These are phyloP conservation scores for Anthracocystis walkeri DNA, from an alignment of 1,284 basidiomycete genomes.

Conservation along the genomic window DNA sequence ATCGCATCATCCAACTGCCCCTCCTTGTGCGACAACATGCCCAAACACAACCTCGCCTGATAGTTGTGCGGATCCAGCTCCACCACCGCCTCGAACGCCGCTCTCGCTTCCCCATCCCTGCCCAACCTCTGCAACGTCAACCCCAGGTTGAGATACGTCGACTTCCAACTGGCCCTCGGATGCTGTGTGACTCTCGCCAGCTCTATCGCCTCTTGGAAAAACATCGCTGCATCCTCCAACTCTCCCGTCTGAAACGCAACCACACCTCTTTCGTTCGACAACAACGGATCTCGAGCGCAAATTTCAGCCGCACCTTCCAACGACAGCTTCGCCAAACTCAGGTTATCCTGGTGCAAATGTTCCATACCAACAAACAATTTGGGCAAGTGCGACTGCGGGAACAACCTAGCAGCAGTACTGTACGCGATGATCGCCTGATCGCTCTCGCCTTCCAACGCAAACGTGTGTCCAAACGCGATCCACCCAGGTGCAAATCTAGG, in stretches of 20 bases:
- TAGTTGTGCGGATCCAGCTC: conserved; percentile 60
- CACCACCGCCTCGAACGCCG: conserved; percentile 48
- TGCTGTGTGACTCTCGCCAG: conserved; percentile 78
- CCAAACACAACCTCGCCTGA: conserved; percentile 59
- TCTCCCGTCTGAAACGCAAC: conserved; percentile 87
- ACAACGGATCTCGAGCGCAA: conserved; percentile 86
- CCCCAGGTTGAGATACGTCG: conserved; percentile 77
- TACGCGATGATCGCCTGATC: conserved; percentile 98
- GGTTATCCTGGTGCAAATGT: conserved; percentile 89
- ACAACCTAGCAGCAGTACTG: conserved; percentile 92
- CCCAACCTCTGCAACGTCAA: conserved; percentile 38
- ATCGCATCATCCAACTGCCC: conserved; percentile 60
- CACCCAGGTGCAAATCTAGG: conserved; percentile 94
- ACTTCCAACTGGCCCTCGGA: conserved; percentile 83
- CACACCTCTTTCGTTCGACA: conserved; percentile 92
- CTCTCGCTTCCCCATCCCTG: conserved; percentile 41
- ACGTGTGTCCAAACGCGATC: conserved; percentile 97
- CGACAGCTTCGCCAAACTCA: conserved; percentile 85
- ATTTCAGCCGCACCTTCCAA: conserved; percentile 82
- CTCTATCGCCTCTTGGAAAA: conserved; percentile 73
- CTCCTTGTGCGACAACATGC: conserved; percentile 57
- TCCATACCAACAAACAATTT: conserved; percentile 98
- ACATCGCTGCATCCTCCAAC: conserved; percentile 76
- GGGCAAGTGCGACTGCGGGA: conserved; percentile 92
- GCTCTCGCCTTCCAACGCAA: conserved; percentile 93